phyloP scores from a whole-genome alignment of 192 early-diverging fungal species.

The Piromyces sp. region DNA sequence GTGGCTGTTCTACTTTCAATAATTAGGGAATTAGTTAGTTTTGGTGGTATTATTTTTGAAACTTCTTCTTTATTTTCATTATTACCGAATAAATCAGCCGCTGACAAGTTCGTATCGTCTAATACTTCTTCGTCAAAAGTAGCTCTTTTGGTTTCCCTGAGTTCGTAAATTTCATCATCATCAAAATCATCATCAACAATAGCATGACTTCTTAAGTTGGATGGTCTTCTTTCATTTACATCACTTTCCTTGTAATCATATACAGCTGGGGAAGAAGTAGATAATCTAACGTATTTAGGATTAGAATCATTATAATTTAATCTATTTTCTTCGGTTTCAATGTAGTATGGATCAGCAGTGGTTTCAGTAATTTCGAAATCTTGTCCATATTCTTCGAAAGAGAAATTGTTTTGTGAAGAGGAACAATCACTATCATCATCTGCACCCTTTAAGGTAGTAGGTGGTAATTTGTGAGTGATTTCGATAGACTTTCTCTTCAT shows the following conservation, averaged over 20 bases:
- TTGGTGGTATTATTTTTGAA: not conserved
- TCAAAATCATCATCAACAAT: not conserved
- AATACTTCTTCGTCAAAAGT: not conserved
- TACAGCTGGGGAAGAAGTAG: not conserved
- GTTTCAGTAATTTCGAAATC: not conserved
- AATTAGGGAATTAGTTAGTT: not conserved
- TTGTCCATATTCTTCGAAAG: not conserved
- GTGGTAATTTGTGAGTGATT: not conserved
- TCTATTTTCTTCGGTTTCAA: not conserved
- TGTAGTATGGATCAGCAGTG: not conserved
- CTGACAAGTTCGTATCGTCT: not conserved
- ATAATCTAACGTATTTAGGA: not conserved
- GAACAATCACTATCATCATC: not conserved
- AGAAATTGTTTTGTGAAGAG: not conserved
- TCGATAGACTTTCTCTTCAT: not conserved
- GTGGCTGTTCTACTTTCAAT: not conserved
- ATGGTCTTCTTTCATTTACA: not conserved
- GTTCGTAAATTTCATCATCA: not conserved
- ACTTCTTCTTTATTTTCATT: not conserved
- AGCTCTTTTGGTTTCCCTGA: not conserved
- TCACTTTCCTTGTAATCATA: not conserved
- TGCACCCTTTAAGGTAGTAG: not conserved
- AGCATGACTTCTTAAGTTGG: not conserved
- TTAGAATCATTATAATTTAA: not conserved
- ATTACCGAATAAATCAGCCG: not conserved